phyloP scores from a whole-genome alignment of 164 flowering plant genomes.

The Litsea cubeba region DNA sequence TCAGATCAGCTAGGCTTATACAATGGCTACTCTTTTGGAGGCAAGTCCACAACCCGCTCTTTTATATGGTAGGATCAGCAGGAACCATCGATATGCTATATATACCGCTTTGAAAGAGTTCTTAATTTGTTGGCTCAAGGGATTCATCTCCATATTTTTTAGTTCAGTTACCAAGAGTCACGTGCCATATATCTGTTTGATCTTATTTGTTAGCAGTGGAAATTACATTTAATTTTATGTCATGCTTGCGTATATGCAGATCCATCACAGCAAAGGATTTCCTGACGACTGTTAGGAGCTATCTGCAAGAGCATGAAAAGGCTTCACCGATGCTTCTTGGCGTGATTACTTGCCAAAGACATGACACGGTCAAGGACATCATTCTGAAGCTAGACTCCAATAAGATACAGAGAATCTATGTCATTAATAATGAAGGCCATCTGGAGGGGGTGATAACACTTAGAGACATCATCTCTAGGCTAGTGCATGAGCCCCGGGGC shows the following conservation, averaged over 20 bases:
- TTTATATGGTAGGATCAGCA: no score
- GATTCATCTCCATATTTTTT: no score
- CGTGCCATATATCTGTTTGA: no score
- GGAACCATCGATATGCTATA: no score
- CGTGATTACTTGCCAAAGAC: slow-evolving; percentile 60
- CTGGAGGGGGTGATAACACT: slow-evolving; percentile 91
- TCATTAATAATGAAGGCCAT: slow-evolving; percentile 57
- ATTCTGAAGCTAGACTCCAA: slow-evolving; percentile 61
- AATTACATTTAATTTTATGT: not conserved
- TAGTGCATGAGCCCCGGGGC: slow-evolving; percentile 87
- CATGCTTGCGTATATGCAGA: slow-evolving; percentile 31
- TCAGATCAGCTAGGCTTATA: no score
- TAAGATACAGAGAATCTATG: slow-evolving; percentile 83
- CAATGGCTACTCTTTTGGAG: no score
- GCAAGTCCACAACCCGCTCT: no score
- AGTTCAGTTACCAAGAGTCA: no score
- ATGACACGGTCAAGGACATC: slow-evolving; percentile 58
- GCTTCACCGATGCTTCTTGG: slow-evolving; percentile 46
- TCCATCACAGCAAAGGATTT: slow-evolving; percentile 83
- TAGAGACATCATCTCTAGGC: slow-evolving; percentile 91
- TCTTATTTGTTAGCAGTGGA: no score
- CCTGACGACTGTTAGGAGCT: slow-evolving; percentile 53
- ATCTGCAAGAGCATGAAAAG: slow-evolving; percentile 46
- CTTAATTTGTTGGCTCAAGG: no score
- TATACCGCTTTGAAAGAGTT: no score